phyloP scores from a whole-genome alignment of 2,329 filamentous ascomycete genomes.

The Ophiostoma montium region DNA sequence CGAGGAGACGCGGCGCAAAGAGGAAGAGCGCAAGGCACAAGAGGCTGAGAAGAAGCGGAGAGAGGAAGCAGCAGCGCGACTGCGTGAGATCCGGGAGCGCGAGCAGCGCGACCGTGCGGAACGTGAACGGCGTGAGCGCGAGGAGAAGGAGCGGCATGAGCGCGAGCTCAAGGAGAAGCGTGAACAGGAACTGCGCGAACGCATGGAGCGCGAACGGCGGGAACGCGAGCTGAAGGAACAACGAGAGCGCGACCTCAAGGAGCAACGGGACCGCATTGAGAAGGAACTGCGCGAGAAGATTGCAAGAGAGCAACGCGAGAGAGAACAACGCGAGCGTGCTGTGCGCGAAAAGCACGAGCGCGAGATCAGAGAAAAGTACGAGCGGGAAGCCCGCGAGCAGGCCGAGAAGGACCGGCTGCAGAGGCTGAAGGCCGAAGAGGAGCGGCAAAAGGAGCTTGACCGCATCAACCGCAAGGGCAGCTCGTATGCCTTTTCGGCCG shows the following conservation, averaged over 20 bases:
- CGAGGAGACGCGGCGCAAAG: conserved; percentile 49
- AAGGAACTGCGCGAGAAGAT: conserved; percentile 15
- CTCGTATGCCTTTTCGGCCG: conserved; percentile 49
- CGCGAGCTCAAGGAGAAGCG: not conserved
- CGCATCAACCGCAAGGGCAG: conserved; percentile 25
- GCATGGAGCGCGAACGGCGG: conserved; percentile 17
- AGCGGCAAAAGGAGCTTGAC: conserved; percentile 6
- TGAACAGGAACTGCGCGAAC: conserved; percentile 16
- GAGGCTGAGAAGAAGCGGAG: conserved; percentile 47
- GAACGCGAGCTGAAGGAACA: conserved; percentile 17
- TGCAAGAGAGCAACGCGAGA: conserved; percentile 20
- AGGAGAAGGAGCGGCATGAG: conserved; percentile 19
- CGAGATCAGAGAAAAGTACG: conserved; percentile 24
- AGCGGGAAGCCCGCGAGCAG: conserved; percentile 23
- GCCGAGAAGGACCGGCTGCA: conserved; percentile 19
- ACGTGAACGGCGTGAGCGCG: conserved; percentile 15
- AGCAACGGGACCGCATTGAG: conserved; percentile 28
- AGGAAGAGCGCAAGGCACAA: conserved; percentile 47
- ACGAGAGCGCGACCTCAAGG: conserved; percentile 9
- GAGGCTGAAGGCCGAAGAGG: conserved; percentile 20
- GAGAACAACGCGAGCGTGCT: conserved; percentile 18
- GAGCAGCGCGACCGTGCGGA: conserved; percentile 23
- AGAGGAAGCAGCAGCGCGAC: conserved; percentile 38
- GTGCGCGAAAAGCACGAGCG: conserved; percentile 16
- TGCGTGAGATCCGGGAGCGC: conserved; percentile 15